Conservation (phyloP, 2,329 filamentous ascomycete species). For the Venturia aucupariae region DNA sequence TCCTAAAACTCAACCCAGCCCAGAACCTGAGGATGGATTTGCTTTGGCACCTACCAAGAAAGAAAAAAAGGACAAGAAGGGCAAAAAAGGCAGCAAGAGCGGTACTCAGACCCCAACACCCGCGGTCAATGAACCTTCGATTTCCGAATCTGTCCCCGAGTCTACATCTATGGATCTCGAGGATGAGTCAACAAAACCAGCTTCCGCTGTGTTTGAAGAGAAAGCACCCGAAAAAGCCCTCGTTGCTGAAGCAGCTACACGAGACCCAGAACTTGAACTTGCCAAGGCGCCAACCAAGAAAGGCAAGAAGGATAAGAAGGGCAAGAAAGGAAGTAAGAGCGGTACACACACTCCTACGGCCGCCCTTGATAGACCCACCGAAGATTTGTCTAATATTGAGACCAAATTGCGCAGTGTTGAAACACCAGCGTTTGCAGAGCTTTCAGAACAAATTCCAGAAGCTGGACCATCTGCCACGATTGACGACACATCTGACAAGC, state of each 20-base stretch:
- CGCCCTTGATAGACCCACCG: neutral
- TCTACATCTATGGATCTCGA: neutral
- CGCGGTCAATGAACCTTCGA: neutral
- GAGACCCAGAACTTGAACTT: neutral
- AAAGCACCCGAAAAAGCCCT: neutral
- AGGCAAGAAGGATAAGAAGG: constrained; percentile 13
- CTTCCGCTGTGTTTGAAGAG: neutral
- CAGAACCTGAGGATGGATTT: constrained; percentile 35
- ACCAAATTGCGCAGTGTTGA: neutral
- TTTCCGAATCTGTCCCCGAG: neutral
- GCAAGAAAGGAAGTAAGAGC: constrained; percentile 9
- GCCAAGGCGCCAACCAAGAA: neutral
- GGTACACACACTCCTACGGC: neutral
- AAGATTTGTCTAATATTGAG: neutral
- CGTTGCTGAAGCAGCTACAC: neutral
- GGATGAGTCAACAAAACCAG: neutral
- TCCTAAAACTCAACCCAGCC: constrained; percentile 19
- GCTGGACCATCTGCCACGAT: neutral
- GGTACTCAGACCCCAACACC: neutral
- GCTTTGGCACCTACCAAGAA: constrained; percentile 27
- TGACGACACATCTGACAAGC: neutral
- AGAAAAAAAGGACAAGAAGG: constrained; percentile 16
- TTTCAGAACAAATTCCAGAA: neutral
- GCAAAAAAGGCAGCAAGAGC: constrained; percentile 19
- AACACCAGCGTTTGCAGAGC: neutral